Evolutionary conservation across 352 stramenopile genomes (phyloP), one percentile per base, ranked within the genome.

Genomic region (Phytophthora agathidicida): DNA sequence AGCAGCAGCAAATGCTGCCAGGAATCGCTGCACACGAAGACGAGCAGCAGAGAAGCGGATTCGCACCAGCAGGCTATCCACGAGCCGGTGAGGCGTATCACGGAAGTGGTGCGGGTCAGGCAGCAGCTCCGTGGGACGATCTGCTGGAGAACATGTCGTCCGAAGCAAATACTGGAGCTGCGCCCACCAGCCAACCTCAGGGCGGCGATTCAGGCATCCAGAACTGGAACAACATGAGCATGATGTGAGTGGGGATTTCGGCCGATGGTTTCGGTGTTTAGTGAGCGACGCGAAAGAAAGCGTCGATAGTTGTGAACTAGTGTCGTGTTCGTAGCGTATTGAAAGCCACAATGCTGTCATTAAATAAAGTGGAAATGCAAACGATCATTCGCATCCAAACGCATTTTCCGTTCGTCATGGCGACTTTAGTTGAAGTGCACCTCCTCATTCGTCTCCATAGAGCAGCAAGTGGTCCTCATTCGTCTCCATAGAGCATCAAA

Each of bases 101-200:
- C 23, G 44, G 19, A 27, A 57, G 35, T 59, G 44, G 36, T 33
- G 27, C 47, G 2, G 42, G 32, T 9, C 61, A 69, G 23, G 42
- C 58, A 2, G 62, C 58, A 2, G 62, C 58, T 32, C 72, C 82
- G 17, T 94, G 85, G 85, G 85, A 92, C 26, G 82, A 86, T 43
- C 71, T 94, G 28, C 59, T 94, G 6, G 85, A 92, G 24, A 86
- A 86, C 38, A 89, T 94, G 60, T 76, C 80, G 43, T 71, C 73
- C 17, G 57, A 55, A 23, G 32, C 53, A 11, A 70, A 68, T 44
- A 24, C 49, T 41, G 37, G 61, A 16, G 30, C 45, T 22, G 45
- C 38, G 3, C 14, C 44, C 22, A 55, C 39, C 14, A 75, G 39
- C 35, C 49, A 69, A 59, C n/a, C 64, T 17, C 71, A 81, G 33